These are phyloP conservation scores for Boletus tomentosulus DNA, from an alignment of 768 basidiomycete genomes.

Conservation along the genomic window DNA sequence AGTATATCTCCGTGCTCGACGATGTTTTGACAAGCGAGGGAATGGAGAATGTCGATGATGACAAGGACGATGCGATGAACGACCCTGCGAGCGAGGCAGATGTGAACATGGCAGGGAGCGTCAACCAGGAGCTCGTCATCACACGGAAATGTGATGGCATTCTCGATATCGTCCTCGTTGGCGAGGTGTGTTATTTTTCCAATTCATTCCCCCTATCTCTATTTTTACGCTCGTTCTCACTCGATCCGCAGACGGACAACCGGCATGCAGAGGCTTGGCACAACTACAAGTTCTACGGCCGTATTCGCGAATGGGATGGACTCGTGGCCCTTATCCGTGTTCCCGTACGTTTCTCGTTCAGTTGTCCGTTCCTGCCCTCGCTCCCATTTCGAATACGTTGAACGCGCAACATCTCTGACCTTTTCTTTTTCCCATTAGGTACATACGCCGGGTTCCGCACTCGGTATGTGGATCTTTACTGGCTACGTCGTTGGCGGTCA, in stretches of 20 bases:
- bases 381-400: not conserved
- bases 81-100: constrained; percentile 26
- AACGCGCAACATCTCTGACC: constrained; percentile 4
- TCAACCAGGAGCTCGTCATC: constrained; percentile 21
- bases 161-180: constrained; percentile 57
- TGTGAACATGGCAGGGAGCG: constrained; percentile 24
- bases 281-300: constrained; percentile 46
- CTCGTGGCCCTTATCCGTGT: constrained; percentile 50
- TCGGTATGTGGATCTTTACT: constrained; percentile 48
- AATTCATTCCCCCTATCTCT: not conserved
- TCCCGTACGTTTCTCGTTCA: constrained; percentile 22
- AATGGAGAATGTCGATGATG: constrained; percentile 25
- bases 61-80: constrained; percentile 24
- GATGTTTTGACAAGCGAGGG: constrained; percentile 8
- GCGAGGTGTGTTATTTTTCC: constrained; percentile 40
- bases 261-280: constrained; percentile 47
- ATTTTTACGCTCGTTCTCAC: not conserved
- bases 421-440: constrained; percentile 2
- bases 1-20: constrained; percentile 16
- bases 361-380: not conserved
- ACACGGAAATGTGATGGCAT: constrained; percentile 48
- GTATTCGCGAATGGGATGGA: constrained; percentile 57
- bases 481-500: constrained; percentile 65
- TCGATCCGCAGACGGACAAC: constrained; percentile 41
- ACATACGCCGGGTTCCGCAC: not conserved